These are phyloP conservation scores for Chlorella sp. DNA, from an alignment of 139 green algal genomes.

Conservation along the genomic window DNA sequence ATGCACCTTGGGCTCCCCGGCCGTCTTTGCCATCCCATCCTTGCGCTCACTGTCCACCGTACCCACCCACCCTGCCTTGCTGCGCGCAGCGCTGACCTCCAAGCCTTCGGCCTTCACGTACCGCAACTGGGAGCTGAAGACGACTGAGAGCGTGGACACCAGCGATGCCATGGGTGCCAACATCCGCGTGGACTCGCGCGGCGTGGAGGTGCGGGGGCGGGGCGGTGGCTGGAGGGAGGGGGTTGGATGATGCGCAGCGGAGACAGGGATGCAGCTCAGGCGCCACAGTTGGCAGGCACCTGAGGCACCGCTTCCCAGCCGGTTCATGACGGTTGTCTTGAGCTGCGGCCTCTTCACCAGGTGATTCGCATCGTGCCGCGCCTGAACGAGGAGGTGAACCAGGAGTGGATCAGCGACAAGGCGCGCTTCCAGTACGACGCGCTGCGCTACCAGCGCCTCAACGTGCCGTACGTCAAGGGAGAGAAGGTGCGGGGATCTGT, in stretches of 20 bases:
- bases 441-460: slow-evolving; percentile 93
- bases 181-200: slow-evolving; percentile 90
- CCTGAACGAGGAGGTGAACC: slow-evolving; percentile 97
- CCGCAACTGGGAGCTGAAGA: slow-evolving; percentile 96
- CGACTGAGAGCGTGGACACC: slow-evolving; percentile 94
- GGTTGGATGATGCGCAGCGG: too few relatives aligned
- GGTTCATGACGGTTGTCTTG: too few relatives aligned
- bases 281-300: too few relatives aligned
- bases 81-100: slow-evolving; percentile 79
- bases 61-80: too few relatives aligned
- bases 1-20: too few relatives aligned
- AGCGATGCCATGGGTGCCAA: slow-evolving; percentile 90
- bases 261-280: too few relatives aligned
- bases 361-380: slow-evolving; percentile 95
- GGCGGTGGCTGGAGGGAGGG: background rate
- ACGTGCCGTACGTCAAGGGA: slow-evolving; percentile 85
- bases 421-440: slow-evolving; percentile 97
- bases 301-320: too few relatives aligned
- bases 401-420: slow-evolving; percentile 99
- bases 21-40: too few relatives aligned
- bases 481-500: background rate
- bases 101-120: slow-evolving; percentile 98
- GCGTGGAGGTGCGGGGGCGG: slow-evolving; percentile 75
- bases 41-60: too few relatives aligned
- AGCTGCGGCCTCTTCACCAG: background rate